Evolutionary conservation across 257 asterid species (phyloP), one percentile per base, ranked within the genome.

Genomic region (Jacaranda copaia): DNA sequence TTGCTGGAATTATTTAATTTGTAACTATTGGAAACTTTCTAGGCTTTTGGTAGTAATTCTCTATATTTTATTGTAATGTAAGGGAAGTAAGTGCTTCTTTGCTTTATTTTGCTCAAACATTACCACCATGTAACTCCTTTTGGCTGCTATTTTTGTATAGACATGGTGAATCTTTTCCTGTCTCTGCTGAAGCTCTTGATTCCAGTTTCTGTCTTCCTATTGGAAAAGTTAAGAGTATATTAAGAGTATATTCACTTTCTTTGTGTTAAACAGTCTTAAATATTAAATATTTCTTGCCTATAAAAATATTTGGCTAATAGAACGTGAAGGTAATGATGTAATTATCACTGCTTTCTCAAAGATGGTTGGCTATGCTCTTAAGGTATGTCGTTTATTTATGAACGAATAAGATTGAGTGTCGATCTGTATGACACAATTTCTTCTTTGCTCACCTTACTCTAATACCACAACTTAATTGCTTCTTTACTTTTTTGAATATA

Each of bases 221-320:
- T 36, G 98, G 98, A 67, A 92, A 94, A 88, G 98, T 98, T 64
- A 92, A 92, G 97, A n/a, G 98, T 89, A 82, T 20, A 56, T 5
- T 48, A 45, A 43, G 61, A 46, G 72, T 36, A 10, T 49, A 19
- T 69, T 38, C 19, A 32, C 32, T 67, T 59, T 70, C 36, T 49
- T 67, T 40, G 70, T 39, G 40, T 70, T n/a, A n/a, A n/a, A n/a
- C n/a, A n/a, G n/a, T n/a, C 74, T 60, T 58, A 48, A 39, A 61
- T 52, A 42, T 56, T 74, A 66, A 75, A 63, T 60, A 18, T 55
- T 77, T 68, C 64, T 52, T 64, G 48, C 67, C 59, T 35, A 39
- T 35, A 39, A 71, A 81, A 42, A 43, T 42, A 56, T 59, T 75
- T 68, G 79, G 52, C 88, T 92, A 97, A 84, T 92, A 18, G 98